Conservation (phyloP, 139 green algal genomes). For the Picochlorum sp. region DNA sequence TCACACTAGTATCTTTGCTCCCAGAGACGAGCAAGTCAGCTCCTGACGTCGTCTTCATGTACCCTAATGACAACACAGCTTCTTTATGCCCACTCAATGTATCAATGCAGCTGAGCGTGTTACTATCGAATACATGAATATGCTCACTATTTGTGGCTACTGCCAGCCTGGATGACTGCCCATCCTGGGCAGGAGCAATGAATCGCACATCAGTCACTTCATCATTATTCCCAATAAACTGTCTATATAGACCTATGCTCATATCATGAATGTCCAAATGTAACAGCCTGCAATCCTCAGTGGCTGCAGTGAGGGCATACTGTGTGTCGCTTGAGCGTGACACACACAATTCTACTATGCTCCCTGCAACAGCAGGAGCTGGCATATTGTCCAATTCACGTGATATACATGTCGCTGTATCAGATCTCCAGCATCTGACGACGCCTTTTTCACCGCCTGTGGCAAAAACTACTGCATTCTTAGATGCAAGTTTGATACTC, state of each 20-base stretch:
- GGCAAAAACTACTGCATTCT: conserved; percentile 47
- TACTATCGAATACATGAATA: conserved; percentile 69
- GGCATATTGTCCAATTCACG: neutral
- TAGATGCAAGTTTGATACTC: neutral
- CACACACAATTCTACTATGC: conserved; percentile 48
- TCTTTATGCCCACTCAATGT: conserved; percentile 54
- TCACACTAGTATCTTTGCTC: conserved; percentile 79
- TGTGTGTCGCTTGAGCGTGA: conserved; percentile 25
- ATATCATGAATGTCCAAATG: conserved; percentile 11
- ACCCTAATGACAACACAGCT: conserved; percentile 54
- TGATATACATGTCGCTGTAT: conserved; percentile 49
- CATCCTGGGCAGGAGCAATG: conserved; percentile 24
- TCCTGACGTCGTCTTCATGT: conserved; percentile 7
- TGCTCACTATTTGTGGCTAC: conserved; percentile 68
- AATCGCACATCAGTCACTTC: conserved; percentile 86
- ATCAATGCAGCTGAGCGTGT: conserved; percentile 39
- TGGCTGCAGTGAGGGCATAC: conserved; percentile 48
- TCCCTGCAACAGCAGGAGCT: conserved; percentile 20
- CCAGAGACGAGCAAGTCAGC: conserved; percentile 50
- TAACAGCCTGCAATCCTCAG: conserved; percentile 69
- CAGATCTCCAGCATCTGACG: conserved; percentile 61
- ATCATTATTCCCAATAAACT: conserved; percentile 89
- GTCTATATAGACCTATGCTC: conserved; percentile 31
- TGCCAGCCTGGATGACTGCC: conserved; percentile 26
- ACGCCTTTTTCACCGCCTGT: conserved; percentile 72